These are phyloP conservation scores for Isoetes taiwanensis DNA, from an alignment of 75 land plant species.

Conservation along the genomic window DNA sequence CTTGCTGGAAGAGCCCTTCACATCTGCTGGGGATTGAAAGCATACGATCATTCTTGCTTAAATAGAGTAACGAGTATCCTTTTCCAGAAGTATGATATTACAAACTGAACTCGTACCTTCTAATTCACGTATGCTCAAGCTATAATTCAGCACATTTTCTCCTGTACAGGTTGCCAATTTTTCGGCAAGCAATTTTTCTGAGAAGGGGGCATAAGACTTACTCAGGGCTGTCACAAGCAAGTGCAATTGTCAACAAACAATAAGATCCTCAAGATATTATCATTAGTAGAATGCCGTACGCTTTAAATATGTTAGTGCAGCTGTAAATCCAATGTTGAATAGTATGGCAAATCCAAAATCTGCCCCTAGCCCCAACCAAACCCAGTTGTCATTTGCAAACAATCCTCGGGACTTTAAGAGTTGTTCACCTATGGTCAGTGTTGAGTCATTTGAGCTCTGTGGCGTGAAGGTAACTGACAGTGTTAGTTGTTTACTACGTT, in stretches of 20 bases:
- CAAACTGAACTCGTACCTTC: background rate
- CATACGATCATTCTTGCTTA: no score
- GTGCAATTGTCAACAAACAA: no score
- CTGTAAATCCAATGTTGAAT: background rate
- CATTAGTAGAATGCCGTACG: background rate
- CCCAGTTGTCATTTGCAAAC: background rate
- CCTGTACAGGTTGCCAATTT: slow-evolving; percentile 26
- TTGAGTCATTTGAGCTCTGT: background rate
- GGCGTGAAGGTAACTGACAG: no score
- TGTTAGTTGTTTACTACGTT: no score
- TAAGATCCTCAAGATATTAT: no score
- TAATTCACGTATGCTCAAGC: background rate
- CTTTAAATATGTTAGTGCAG: slow-evolving; percentile 1
- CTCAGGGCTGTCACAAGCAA: slow-evolving; percentile 42
- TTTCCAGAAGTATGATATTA: background rate
- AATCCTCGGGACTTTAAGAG: background rate
- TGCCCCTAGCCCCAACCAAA: background rate
- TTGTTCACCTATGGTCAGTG: background rate
- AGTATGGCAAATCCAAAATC: background rate
- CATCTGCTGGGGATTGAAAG: no score
- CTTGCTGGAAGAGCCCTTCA: no score
- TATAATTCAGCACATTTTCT: background rate
- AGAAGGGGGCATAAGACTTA: slow-evolving; percentile 39
- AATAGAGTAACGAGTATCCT: background rate
- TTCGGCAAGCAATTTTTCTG: slow-evolving; percentile 39